These are phyloP conservation scores for Penicillium ucsense DNA, from an alignment of 495 filamentous ascomycete species.

Conservation along the genomic window DNA sequence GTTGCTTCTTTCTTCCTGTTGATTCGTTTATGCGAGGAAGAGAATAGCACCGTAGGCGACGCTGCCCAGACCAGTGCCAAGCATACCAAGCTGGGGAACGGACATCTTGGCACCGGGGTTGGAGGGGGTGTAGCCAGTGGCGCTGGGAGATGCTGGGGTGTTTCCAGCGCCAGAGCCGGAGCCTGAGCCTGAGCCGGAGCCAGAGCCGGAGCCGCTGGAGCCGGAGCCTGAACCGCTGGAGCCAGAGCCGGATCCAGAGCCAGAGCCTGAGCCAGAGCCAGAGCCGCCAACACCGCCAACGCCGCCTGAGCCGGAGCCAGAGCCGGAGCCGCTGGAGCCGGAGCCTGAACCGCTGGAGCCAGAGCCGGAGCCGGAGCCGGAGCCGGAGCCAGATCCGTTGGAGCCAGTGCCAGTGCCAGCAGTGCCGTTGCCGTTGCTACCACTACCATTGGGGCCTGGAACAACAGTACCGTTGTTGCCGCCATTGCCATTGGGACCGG, in stretches of 20 bases:
- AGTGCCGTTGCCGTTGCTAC: neutral
- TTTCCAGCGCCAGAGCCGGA: slow-evolving; percentile 6
- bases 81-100: slow-evolving; percentile 15
- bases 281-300: neutral
- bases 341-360: neutral
- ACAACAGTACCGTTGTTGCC: slow-evolving; percentile 1
- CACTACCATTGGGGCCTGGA: neutral
- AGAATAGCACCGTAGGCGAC: slow-evolving; percentile 19
- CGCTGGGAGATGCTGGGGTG: slow-evolving; percentile 14
- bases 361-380: neutral
- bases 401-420: neutral
- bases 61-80: slow-evolving; percentile 19
- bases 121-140: slow-evolving; percentile 15
- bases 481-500: slow-evolving; percentile 5
- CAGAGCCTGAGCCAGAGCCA: neutral
- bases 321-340: neutral
- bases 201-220: slow-evolving; percentile 1
- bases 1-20: too few relatives aligned
- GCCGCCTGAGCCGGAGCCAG: neutral
- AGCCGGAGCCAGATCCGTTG: neutral
- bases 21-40: slow-evolving; percentile 17
- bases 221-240: slow-evolving; percentile 5
- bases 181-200: slow-evolving; percentile 1
- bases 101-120: slow-evolving; percentile 24
- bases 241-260: neutral